These are phyloP conservation scores for Flaveria bidentis DNA, from an alignment of 129 eudicot genomes.

Conservation along the genomic window DNA sequence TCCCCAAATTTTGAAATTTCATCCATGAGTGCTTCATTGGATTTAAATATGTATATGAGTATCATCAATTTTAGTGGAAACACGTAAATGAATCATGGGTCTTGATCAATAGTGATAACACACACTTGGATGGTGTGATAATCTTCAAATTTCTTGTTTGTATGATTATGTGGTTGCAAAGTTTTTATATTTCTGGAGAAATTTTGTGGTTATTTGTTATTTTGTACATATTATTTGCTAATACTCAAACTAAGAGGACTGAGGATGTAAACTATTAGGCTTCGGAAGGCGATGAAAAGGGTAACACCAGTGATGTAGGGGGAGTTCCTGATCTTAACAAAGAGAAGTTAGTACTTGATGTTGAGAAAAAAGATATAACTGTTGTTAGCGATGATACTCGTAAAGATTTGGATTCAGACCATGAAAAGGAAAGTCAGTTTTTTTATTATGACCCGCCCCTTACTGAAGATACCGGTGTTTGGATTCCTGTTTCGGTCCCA, in stretches of 20 bases:
- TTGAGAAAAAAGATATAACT: slow-evolving; percentile 29
- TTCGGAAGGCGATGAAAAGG: slow-evolving; percentile 31
- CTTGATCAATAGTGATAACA: background rate
- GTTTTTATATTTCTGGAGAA: background rate
- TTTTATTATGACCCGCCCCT: slow-evolving; percentile 45
- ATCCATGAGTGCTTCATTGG: background rate
- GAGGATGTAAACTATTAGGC: slow-evolving; percentile 29
- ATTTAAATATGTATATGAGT: background rate
- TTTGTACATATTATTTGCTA: background rate
- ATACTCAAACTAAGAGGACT: slow-evolving; percentile 9
- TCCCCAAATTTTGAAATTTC: background rate
- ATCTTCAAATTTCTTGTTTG: background rate
- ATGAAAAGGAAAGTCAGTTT: slow-evolving; percentile 24
- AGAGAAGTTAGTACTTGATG: slow-evolving; percentile 19
- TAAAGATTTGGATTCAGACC: slow-evolving; percentile 19
- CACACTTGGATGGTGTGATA: slow-evolving; percentile 2
- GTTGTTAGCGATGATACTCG: slow-evolving; percentile 10
- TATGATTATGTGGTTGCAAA: background rate
- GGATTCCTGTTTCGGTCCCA: slow-evolving; percentile 63
- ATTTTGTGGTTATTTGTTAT: background rate
- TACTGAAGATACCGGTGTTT: slow-evolving; percentile 55
- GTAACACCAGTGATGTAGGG: slow-evolving; percentile 18
- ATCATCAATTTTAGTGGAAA: background rate
- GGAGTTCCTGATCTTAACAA: slow-evolving; percentile 19
- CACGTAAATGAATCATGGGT: background rate